These are phyloP conservation scores for Geotrichum fermentans DNA, from an alignment of 1,139 yeast genomes.

Conservation along the genomic window DNA sequence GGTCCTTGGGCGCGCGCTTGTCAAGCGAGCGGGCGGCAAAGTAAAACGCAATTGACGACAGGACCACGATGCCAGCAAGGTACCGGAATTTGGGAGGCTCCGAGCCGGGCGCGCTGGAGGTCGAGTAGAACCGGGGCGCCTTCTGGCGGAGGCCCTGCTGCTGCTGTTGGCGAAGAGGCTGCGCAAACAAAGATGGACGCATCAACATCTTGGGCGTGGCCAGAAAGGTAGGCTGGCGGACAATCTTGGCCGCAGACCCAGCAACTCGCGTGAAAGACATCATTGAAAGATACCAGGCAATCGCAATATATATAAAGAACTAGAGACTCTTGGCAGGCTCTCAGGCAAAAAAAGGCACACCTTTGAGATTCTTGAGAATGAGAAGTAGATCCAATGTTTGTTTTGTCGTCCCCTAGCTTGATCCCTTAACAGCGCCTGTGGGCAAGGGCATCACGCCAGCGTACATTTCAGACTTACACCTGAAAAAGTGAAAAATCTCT, in stretches of 20 bases:
- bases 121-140: slow-evolving; percentile 4
- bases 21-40: slow-evolving; percentile 53
- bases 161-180: not conserved
- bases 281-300: no score
- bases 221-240: not conserved
- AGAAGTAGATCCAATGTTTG: no score
- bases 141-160: not conserved
- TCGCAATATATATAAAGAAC: no score
- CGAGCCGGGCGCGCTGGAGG: slow-evolving; percentile 16
- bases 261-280: not conserved
- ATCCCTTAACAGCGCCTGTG: no score
- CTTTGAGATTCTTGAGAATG: no score
- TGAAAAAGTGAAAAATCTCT: not conserved
- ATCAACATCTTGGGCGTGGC: not conserved
- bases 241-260: not conserved
- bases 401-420: no score
- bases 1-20: slow-evolving; percentile 42
- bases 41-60: slow-evolving; percentile 47
- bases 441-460: no score
- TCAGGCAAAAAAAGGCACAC: no score
- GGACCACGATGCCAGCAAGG: slow-evolving; percentile 32
- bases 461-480: no score
- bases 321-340: no score
- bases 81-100: slow-evolving; percentile 35
- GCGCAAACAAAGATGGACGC: not conserved